A percentile compares a stretch with the other conserved stretches of the same genome.
phyloP scores from a whole-genome alignment of 2,329 filamentous ascomycete genomes.

The Orbilia oligospora region DNA sequence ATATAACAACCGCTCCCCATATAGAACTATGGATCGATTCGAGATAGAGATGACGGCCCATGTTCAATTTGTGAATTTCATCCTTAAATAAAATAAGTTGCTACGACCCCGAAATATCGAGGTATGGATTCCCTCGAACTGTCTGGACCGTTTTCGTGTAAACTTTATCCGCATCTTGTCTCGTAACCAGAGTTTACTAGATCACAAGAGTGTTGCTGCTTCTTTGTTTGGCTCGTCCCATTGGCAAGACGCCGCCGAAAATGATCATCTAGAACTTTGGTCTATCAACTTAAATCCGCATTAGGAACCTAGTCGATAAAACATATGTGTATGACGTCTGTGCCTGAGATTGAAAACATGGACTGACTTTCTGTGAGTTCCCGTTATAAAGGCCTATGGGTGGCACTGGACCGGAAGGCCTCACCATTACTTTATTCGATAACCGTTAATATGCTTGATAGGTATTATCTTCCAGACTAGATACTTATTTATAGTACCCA shows the following conservation, averaged over 20 bases:
- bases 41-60: too few species aligned
- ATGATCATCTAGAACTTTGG: not conserved
- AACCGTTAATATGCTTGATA: too few species aligned
- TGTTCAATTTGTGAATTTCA: too few species aligned
- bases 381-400: constrained; percentile 5
- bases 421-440: not conserved
- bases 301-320: constrained; percentile 37
- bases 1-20: too few species aligned
- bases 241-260: not conserved
- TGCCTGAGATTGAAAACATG: constrained; percentile 6
- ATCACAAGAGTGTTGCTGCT: not conserved
- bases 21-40: too few species aligned
- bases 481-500: not conserved
- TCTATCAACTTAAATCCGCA: constrained; percentile 31
- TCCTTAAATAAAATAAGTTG: too few species aligned
- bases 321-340: not conserved
- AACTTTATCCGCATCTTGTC: constrained; percentile 23
- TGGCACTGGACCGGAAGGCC: not conserved
- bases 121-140: not conserved
- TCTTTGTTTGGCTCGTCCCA: not conserved
- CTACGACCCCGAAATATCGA: too few species aligned
- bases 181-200: not conserved
- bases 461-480: not conserved
- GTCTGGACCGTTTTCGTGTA: constrained; percentile 24
- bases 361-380: not conserved